These are phyloP conservation scores for Lactifluus rugatus DNA, from an alignment of 768 basidiomycete species.

Conservation along the genomic window DNA sequence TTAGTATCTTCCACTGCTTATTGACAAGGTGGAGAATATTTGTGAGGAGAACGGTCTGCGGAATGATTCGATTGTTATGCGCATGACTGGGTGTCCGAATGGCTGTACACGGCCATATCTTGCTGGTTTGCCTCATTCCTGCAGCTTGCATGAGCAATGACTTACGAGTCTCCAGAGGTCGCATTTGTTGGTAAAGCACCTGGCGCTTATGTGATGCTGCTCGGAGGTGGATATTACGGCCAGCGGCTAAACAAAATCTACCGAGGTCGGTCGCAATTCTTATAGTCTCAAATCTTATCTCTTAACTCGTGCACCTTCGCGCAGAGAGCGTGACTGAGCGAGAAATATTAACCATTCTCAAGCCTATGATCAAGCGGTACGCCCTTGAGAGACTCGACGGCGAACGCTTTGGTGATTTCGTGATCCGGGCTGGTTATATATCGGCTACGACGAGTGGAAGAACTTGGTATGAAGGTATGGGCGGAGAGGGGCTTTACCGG, in stretches of 20 bases:
- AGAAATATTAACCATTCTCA: slow-evolving; percentile 81
- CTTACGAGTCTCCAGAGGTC: slow-evolving; percentile 47
- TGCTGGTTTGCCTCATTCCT: slow-evolving; percentile 44
- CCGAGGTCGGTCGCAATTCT: slow-evolving; percentile 41
- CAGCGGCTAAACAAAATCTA: slow-evolving; percentile 96
- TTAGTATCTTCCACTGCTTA: slow-evolving; percentile 78
- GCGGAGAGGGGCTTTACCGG: slow-evolving; percentile 59
- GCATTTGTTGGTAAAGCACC: slow-evolving; percentile 96
- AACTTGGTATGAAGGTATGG: slow-evolving; percentile 78
- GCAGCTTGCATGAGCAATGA: not conserved
- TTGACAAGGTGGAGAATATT: slow-evolving; percentile 92
- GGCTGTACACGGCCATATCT: slow-evolving; percentile 91
- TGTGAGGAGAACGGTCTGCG: slow-evolving; percentile 89
- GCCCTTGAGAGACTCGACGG: slow-evolving; percentile 79
- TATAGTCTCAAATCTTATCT: not conserved
- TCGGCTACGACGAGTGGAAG: slow-evolving; percentile 74
- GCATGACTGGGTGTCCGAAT: slow-evolving; percentile 97
- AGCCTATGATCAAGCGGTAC: slow-evolving; percentile 91
- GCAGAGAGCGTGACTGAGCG: slow-evolving; percentile 81
- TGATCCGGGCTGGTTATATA: slow-evolving; percentile 86
- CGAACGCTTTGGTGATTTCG: slow-evolving; percentile 94
- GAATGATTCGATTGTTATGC: slow-evolving; percentile 94
- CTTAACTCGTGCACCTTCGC: not conserved
- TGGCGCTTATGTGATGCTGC: slow-evolving; percentile 85
- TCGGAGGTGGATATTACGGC: slow-evolving; percentile 92